Base-by-base conservation (phyloP, 306 rosid species). In the Fragaria iinumae region DNA sequence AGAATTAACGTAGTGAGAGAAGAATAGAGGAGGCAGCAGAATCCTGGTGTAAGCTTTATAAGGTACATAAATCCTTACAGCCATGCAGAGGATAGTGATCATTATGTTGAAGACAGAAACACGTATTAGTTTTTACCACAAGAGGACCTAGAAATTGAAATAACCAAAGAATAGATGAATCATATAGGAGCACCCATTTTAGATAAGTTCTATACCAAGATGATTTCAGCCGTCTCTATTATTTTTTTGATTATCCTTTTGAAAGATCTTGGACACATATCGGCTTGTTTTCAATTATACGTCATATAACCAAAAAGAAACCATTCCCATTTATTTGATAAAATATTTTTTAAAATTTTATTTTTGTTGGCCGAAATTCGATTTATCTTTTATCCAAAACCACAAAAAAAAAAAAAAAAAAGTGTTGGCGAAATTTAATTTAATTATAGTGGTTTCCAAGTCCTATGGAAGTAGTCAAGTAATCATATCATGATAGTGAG, bases 41-140 rank as follows among this genome's bases (percentile, higher is more conserved):
- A 85, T 87, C 89, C 89, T 80, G 89, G 90, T 89, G 96, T 85
- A 76, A 81, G 89, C 89, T 77, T 83, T 83, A 77, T 53, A 80
- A 65, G 89, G 88, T 77, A 77, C 75, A 75, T 49, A 84, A 29
- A 69, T 69, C 84, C 73, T 83, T 78, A 55, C 69, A 78, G 87
- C 89, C 96, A 91, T 90, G 97, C 97, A 25, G 83, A 8, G 68
- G 83, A 77, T 67, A 78, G 76, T 78, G 72, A 76, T 52, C 71
- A 77, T 71, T 79, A 49, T 72, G 82, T 76, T 69, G 80, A 70
- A 78, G 75, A 80, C 72, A 72, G 85, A 62, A 56, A 53, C 36
- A 27, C 45, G 7, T 69, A 59, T 52, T 64, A 55, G 66, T 43
- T 41, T 43, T 43, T 43, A 43, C 29, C 62, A 17, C 17, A 48